Evolutionary conservation across 352 stramenopile species (phyloP).

Genomic region (Phytophthora nicotianae): DNA sequence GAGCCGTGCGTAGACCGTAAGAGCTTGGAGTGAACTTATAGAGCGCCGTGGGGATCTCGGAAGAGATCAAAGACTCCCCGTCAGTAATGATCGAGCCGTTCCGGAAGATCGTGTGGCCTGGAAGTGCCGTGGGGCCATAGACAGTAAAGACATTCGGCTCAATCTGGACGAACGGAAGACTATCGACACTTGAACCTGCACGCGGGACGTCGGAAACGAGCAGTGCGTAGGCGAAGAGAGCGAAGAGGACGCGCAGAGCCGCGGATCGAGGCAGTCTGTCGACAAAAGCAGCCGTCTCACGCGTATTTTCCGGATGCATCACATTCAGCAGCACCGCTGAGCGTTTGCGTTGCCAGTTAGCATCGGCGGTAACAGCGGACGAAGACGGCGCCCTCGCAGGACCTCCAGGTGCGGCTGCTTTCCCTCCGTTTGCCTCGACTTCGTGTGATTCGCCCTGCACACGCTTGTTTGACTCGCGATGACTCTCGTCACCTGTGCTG

Average conservation of each 20-base stretch:
- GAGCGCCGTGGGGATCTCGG: conserved; percentile 25
- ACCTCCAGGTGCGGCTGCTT: background rate
- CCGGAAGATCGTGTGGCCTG: conserved; percentile 29
- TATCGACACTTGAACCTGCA: conserved; percentile 39
- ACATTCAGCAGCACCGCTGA: conserved; percentile 26
- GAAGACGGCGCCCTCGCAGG: conserved; percentile 9
- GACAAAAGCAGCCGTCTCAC: conserved; percentile 21
- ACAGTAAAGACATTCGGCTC: conserved; percentile 61
- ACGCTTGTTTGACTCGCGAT: conserved; percentile 6
- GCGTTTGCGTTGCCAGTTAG: conserved; percentile 28
- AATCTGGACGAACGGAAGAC: conserved; percentile 48
- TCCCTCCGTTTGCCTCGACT: conserved; percentile 11
- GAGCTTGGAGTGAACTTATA: conserved; percentile 58
- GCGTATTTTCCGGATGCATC: conserved; percentile 26
- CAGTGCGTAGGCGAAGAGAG: conserved; percentile 52
- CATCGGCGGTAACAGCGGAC: conserved; percentile 5
- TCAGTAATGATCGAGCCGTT: conserved; percentile 28
- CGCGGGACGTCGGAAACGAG: conserved; percentile 51
- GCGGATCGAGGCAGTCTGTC: conserved; percentile 21
- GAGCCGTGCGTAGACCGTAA: conserved; percentile 50
- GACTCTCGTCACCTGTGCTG: conserved; percentile 1
- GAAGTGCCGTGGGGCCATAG: conserved; percentile 43
- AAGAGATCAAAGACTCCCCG: background rate
- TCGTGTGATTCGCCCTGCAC: conserved; percentile 1
- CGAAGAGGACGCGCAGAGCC: conserved; percentile 36